Conservation (phyloP, 352 stramenopile genomes). For the Elongisporangium anandrum region DNA sequence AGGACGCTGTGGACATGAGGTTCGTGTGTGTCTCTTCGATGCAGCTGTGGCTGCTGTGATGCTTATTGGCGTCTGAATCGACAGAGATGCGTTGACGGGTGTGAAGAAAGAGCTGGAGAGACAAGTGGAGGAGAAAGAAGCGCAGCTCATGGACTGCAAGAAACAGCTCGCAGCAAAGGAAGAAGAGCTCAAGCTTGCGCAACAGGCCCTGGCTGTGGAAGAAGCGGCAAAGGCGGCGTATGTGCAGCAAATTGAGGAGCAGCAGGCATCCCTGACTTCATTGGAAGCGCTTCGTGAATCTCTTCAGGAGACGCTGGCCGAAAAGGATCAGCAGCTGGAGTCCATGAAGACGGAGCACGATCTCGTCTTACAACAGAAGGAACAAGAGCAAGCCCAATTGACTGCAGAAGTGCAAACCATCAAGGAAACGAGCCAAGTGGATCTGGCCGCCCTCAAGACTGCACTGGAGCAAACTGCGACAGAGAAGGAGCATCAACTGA, state of each 20-base stretch:
- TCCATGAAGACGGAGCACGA: slow-evolving; percentile 21
- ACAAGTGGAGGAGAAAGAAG: slow-evolving; percentile 67
- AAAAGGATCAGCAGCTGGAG: slow-evolving; percentile 29
- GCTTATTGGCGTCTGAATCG: slow-evolving; percentile 4
- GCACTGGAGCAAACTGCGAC: slow-evolving; percentile 6
- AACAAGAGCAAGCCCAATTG: slow-evolving; percentile 20
- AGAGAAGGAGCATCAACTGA: slow-evolving; percentile 23
- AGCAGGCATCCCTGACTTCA: slow-evolving; percentile 15
- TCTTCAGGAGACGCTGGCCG: slow-evolving; percentile 23
- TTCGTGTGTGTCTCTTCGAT: slow-evolving; percentile 2
- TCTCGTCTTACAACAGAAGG: slow-evolving; percentile 19
- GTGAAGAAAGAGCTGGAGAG: slow-evolving; percentile 69
- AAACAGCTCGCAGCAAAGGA: slow-evolving; percentile 31
- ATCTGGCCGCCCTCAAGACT: slow-evolving; percentile 13
- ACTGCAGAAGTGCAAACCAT: slow-evolving; percentile 4
- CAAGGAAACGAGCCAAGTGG: slow-evolving; percentile 7
- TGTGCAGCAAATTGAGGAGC: slow-evolving; percentile 29
- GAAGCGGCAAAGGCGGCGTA: slow-evolving; percentile 24
- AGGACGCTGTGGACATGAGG: slow-evolving; percentile 80
- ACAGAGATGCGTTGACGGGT: slow-evolving; percentile 49
- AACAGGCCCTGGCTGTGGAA: slow-evolving; percentile 20
- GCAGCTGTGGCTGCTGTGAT: neutral
- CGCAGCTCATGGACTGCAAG: slow-evolving; percentile 32
- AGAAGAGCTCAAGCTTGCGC: slow-evolving; percentile 30
- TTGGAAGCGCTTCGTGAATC: slow-evolving; percentile 12